Conservation (phyloP, 257 asterid genomes). For the Salvia miltiorrhiza region DNA sequence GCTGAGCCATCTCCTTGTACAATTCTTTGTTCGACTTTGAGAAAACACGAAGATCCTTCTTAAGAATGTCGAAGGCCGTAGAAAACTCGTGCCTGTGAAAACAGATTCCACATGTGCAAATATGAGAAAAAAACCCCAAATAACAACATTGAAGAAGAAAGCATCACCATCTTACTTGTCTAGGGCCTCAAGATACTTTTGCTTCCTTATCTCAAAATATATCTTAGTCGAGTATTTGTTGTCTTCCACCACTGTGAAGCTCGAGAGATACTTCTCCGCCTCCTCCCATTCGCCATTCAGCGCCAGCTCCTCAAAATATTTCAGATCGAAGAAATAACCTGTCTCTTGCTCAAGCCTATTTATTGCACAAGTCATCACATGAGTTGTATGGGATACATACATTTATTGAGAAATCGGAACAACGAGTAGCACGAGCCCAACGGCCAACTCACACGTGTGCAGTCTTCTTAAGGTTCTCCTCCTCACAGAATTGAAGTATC, state of each 20-base stretch:
- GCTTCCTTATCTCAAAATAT: slow-evolving; percentile 73
- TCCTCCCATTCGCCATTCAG: slow-evolving; percentile 54
- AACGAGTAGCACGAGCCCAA: neutral
- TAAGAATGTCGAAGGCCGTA: slow-evolving; percentile 57
- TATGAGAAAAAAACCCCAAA: neutral
- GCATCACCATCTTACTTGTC: slow-evolving; percentile 44
- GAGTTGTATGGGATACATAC: neutral
- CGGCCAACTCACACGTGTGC: slow-evolving; percentile 55
- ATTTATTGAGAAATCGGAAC: neutral
- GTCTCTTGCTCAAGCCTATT: slow-evolving; percentile 79
- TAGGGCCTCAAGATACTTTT: slow-evolving; percentile 74
- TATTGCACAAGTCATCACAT: slow-evolving; percentile 14
- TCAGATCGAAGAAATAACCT: slow-evolving; percentile 56
- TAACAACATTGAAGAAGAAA: neutral
- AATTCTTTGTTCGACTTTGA: slow-evolving; percentile 45
- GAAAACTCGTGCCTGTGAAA: slow-evolving; percentile 47
- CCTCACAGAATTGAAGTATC: slow-evolving; percentile 67
- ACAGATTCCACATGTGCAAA: neutral
- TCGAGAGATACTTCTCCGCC: slow-evolving; percentile 55
- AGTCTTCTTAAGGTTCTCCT: slow-evolving; percentile 59
- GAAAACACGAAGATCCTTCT: slow-evolving; percentile 65
- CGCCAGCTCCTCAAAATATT: slow-evolving; percentile 51
- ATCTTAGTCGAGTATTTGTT: slow-evolving; percentile 57
- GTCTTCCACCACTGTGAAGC: slow-evolving; percentile 48
- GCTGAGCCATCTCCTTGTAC: slow-evolving; percentile 58